phyloP scores from a whole-genome alignment of 2,329 filamentous ascomycete species.

The Spiromastix sp. region DNA sequence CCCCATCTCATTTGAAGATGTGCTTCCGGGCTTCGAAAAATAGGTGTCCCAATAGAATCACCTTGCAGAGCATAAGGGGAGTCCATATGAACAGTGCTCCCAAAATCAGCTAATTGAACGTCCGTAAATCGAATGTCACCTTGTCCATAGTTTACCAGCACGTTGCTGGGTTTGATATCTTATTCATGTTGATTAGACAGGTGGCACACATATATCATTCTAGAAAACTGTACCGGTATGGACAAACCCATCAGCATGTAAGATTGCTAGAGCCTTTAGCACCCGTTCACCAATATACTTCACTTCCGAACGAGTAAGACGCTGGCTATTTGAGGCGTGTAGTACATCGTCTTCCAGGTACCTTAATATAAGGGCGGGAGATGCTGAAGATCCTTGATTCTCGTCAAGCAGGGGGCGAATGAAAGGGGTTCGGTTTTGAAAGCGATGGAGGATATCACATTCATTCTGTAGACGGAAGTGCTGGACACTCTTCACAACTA shows the following conservation, averaged over 20 bases:
- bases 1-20: constrained; percentile 12
- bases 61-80: constrained; percentile 8
- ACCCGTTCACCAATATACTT: constrained; percentile 13
- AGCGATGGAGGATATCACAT: constrained; percentile 9
- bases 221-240: constrained; percentile 10
- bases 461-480: constrained; percentile 12
- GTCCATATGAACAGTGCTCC: constrained; percentile 9
- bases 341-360: constrained; percentile 13
- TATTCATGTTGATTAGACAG: no score
- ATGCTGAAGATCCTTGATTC: constrained; percentile 6
- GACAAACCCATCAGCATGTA: constrained; percentile 13
- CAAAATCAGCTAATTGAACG: constrained; percentile 14
- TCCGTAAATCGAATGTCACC: constrained; percentile 10
- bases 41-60: constrained; percentile 11
- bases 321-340: constrained; percentile 4
- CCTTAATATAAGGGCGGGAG: constrained; percentile 12
- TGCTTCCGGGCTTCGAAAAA: constrained; percentile 13
- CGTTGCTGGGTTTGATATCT: constrained; percentile 15
- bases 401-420: constrained; percentile 12
- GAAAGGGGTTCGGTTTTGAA: constrained; percentile 7
- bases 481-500: constrained; percentile 7
- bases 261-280: constrained; percentile 9
- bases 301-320: constrained; percentile 11
- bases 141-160: constrained; percentile 14
- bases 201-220: no score